Evolutionary conservation across 225 moss, liverwort and hornwort genomes (phyloP), one percentile per base, ranked within the genome.

Genomic region (Physcomitrium patens): DNA sequence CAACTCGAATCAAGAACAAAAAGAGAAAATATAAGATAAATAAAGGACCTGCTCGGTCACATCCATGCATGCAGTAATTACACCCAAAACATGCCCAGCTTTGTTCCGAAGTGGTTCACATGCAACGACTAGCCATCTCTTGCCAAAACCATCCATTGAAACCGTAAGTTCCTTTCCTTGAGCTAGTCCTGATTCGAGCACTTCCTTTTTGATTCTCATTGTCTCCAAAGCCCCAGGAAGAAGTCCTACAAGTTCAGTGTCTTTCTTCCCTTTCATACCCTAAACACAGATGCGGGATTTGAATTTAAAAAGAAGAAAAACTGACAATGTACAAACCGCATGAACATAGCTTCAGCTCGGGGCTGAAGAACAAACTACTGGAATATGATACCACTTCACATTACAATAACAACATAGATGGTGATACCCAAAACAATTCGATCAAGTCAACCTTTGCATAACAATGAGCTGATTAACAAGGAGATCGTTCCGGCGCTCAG

Each of bases 61-160:
- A 82, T 87, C 87, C 84, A 87, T 84, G 77, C 72, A 82, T 49
- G 82, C 81, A 84, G 87, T 82, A 47, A 84, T 84, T 43, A 87
- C 84, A 65, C 87, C 87, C 58, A 84, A 67, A 66, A 71, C 74
- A 53, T 76, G 70, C 28, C 87, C 87, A 22, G 19, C 77, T 79
- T 77, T 81, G 61, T 76, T 79, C 28, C 76, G 76, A 17, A 82
- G 73, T 70, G 87, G 84, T 73, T 87, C 87, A 71, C 87, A 87
- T 37, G 77, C 77, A 69, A 87, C 79, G 3, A 87, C 84, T 51
- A 87, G 82, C 81, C 81, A 87, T 58, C 79, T 87, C 78, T 65
- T 81, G 71, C 81, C 82, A 46, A 73, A 76, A 47, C 76, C 82
- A 47, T 81, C 84, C 78, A 79, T 79, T 37, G 67, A 64, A 28